Base-by-base conservation (phyloP, 176 grass and related monocot species). In the Tuctoria greenei region DNA sequence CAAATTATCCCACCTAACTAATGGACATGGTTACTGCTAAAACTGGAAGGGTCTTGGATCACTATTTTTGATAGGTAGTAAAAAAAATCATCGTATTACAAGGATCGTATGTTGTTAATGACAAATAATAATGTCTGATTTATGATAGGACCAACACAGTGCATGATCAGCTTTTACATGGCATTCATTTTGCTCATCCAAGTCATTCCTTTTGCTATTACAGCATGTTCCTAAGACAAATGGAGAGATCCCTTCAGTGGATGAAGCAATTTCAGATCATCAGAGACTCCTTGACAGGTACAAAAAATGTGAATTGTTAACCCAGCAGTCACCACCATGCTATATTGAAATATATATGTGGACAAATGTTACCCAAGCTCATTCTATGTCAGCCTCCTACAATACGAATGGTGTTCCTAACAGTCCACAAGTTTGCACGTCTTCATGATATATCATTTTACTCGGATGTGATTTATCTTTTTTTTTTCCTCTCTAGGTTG, bases 201-300 rank as follows among this genome's bases (percentile, higher is more conserved):
- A n/a, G n/a, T n/a, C n/a, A 1, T 55, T 57, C 23, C 25, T 73
- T 67, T 77, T 58, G 54, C 10, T 67, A 6, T 38, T 81, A 21
- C 85, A 98, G 95, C 95, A 98, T 86, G 82, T 98, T 64, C 95
- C 95, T 49, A 98, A 80, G 81, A 94, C 86, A 69, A 98, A 88
- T 63, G 81, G 77, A n/a, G 86, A 86, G 28, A 82, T 98, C 90
- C 95, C 95, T 84, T 79, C 95, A 72, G 67, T 87, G 46, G 95
- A 98, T 66, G 88, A 98, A 81, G 95, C 86, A 49, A 76, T 89
- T 77, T 89, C 95, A 71, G 88, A 92, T 92, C 95, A 98, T 61
- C 88, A 88, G 83, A 98, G 95, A 65, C 88, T 98, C 52, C 81
- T 92, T 55, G 79, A 98, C 68, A 87, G 91, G 95, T 98, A 89